Conservation (phyloP, 441 rosid species). For the Gossypium gossypioides region DNA sequence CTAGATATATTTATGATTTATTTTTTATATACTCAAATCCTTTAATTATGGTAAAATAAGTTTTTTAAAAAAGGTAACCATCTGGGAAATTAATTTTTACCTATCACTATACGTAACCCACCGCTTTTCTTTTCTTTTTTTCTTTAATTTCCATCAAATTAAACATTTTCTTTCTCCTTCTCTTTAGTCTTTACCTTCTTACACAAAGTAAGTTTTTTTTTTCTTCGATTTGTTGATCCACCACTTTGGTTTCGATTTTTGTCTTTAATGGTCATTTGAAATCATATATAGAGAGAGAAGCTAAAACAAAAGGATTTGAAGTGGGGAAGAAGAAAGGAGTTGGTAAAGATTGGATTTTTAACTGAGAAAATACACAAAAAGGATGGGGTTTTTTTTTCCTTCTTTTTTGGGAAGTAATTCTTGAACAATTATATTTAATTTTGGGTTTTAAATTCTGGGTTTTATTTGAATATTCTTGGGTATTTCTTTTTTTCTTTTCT, state of each 20-base stretch:
- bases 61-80: background rate
- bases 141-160: conserved; percentile 13
- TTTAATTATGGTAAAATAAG: background rate
- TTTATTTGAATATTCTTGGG: conserved; percentile 17
- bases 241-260: conserved; percentile 51
- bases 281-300: conserved; percentile 24
- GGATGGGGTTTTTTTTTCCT: background rate
- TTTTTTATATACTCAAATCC: too few relatives aligned
- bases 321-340: conserved; percentile 21
- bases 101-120: background rate
- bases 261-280: conserved; percentile 40
- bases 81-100: background rate
- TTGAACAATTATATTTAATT: conserved; percentile 20
- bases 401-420: conserved; percentile 1
- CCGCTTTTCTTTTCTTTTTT: background rate
- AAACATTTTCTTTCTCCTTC: conserved; percentile 25
- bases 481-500: background rate
- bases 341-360: conserved; percentile 22
- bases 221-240: conserved; percentile 80
- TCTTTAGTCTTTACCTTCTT: conserved; percentile 15
- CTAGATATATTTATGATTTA: too few relatives aligned
- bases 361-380: background rate
- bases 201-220: conserved; percentile 27
- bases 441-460: conserved; percentile 22
- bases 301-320: conserved; percentile 10